A percentile compares a stretch with the other conserved stretches of the same genome.
Conservation (phyloP, 2,329 filamentous ascomycete species). For the Aspergillus transmontanensis region DNA sequence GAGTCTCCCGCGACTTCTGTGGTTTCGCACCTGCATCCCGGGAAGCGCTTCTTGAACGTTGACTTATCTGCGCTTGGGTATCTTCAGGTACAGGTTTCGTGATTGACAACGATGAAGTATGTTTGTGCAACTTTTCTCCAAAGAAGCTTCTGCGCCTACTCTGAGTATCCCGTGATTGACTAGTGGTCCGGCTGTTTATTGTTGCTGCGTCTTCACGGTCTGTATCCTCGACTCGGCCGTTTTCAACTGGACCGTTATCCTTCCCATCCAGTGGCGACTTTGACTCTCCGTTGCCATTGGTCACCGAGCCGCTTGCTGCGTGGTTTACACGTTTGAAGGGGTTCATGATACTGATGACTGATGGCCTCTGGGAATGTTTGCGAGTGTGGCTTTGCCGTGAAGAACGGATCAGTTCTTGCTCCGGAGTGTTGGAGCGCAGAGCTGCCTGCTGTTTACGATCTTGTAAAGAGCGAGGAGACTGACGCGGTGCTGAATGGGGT, state of each 20-base stretch:
- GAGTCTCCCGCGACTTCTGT: conserved; percentile 31
- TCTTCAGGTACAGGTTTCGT: conserved; percentile 26
- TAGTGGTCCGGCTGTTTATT: conserved; percentile 41
- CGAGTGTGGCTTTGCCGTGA: conserved; percentile 34
- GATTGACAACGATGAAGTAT: conserved; percentile 35
- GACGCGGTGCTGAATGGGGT: conserved; percentile 49
- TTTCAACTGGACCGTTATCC: conserved; percentile 20
- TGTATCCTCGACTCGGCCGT: conserved; percentile 20
- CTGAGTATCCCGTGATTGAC: conserved; percentile 35
- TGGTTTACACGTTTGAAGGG: conserved; percentile 46
- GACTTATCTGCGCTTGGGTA: conserved; percentile 22
- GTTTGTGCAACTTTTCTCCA: conserved; percentile 37
- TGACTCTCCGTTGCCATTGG: conserved; percentile 34
- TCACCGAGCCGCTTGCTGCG: conserved; percentile 37
- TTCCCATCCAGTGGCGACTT: conserved; percentile 27
- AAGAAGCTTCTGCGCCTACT: conserved; percentile 46
- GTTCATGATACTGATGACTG: conserved; percentile 46
- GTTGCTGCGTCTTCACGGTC: conserved; percentile 40
- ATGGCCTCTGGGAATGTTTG: conserved; percentile 39
- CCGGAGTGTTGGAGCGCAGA: conserved; percentile 36
- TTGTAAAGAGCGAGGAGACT: conserved; percentile 32
- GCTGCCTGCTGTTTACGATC: conserved; percentile 25
- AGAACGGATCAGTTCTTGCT: conserved; percentile 38
- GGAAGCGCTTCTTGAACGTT: conserved; percentile 30
- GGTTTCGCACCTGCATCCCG: conserved; percentile 31